Base-by-base conservation (phyloP, 2,329 filamentous ascomycete genomes). In the Mycocentrospora acerina region DNA sequence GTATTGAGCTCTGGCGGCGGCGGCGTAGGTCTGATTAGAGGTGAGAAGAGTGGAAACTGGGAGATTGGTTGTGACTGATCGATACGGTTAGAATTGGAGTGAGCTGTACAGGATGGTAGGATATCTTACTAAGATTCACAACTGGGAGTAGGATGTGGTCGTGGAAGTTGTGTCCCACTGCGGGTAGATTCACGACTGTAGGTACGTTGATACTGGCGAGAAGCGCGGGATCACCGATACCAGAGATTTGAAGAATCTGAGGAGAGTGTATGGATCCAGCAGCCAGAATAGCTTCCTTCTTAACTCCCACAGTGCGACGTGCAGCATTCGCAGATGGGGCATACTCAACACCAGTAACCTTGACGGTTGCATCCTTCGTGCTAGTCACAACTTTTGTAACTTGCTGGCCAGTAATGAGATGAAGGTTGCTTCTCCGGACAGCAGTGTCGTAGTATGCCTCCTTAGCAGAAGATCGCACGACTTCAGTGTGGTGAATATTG, bases 201-300 rank as follows among this genome's bases (percentile, higher is more conserved):
- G 42, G 25, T 3, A 57, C 49, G 3, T 47, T 47, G 39, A 60
- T 53, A 7, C 33, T 44, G 18, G 41, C 37, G 3, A 60, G 53
- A 4, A 54, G 40, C 7, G 40, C 28, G 13, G 51, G 24, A 19
- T 55, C 54, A 18, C 58, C 58, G n/a, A 62, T 57, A 7, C 58
- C 58, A 18, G 55, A 59, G 1, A 58, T 42, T 22, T 60, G 58
- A 9, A 62, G 44, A 1, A 62, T 30, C 33, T 62, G 57, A 7
- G 58, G 57, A 1, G 55, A 55, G 32, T 58, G 55, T 7, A 62
- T 19, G 15, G 54, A 10, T 14, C 58, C 58, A 32, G 58, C 58
- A 12, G 58, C 50, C 11, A 60, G 25, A 13, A 62, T 51, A 11
- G 45, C 55, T 27, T 62, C 58, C 30, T 44, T 37, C 29, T 40